phyloP scores from a whole-genome alignment of 257 asterid genomes.

The Solanum chmielewskii region DNA sequence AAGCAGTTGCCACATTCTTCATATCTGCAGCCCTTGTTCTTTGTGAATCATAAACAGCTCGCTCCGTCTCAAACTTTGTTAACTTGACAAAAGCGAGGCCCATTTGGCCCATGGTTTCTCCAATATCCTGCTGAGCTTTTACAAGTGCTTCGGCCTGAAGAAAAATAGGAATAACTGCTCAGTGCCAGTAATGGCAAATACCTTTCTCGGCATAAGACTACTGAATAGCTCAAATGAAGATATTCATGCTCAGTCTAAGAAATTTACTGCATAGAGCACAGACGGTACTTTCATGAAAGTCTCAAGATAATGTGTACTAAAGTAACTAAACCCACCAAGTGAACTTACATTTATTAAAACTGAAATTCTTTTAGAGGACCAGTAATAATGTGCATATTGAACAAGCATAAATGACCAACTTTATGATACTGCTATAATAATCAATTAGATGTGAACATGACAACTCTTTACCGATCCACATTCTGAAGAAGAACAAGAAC shows the following conservation, averaged over 20 bases:
- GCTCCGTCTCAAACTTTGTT: conserved; percentile 92
- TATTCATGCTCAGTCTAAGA: neutral
- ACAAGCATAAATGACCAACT: neutral
- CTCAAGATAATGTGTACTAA: neutral
- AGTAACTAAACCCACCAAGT: neutral
- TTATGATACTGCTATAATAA: neutral
- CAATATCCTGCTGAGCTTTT: conserved; percentile 90
- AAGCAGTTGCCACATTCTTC: conserved; percentile 93
- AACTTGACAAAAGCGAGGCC: conserved; percentile 89
- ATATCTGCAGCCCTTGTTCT: conserved; percentile 71
- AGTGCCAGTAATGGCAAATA: neutral
- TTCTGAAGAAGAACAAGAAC: neutral
- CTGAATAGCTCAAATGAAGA: neutral
- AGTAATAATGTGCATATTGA: neutral
- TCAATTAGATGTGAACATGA: neutral
- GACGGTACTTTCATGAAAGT: neutral
- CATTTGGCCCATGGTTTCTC: conserved; percentile 93
- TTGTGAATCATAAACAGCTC: conserved; percentile 75
- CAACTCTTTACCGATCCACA: neutral
- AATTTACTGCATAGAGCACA: neutral
- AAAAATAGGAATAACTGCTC: neutral
- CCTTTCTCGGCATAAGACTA: neutral
- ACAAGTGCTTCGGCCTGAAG: conserved; percentile 89
- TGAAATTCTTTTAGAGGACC: neutral
- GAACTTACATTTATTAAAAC: neutral